Conservation (phyloP, 1,284 basidiomycete genomes). For the Entoloma clypeatum region DNA sequence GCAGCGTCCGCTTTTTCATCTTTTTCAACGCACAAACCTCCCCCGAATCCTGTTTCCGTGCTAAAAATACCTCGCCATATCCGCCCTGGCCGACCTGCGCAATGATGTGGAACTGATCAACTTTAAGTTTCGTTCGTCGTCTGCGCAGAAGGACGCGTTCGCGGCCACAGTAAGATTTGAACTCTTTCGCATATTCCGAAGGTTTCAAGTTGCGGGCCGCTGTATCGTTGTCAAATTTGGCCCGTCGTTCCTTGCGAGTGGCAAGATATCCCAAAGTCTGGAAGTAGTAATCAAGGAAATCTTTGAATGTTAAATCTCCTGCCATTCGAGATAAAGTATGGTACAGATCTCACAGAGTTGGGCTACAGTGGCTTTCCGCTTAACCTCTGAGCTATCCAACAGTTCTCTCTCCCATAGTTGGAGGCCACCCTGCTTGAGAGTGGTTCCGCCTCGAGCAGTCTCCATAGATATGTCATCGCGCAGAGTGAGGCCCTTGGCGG, state of each 20-base stretch:
- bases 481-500: conserved; percentile 50
- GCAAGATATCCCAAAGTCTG: conserved; percentile 87
- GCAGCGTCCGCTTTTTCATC: conserved; percentile 89
- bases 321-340: conserved; percentile 1
- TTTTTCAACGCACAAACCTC: conserved; percentile 96
- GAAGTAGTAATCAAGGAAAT: conserved; percentile 95
- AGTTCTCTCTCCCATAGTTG: conserved; percentile 84
- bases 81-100: conserved; percentile 96
- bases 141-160: conserved; percentile 90
- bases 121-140: conserved; percentile 79
- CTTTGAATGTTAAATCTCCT: conserved; percentile 37
- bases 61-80: conserved; percentile 93
- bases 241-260: conserved; percentile 76
- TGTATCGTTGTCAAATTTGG: conserved; percentile 83
- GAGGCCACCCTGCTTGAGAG: conserved; percentile 51
- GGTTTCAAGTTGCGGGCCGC: conserved; percentile 58
- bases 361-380: conserved; percentile 90
- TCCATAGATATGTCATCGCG: conserved; percentile 64
- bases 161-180: conserved; percentile 87
- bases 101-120: conserved; percentile 94
- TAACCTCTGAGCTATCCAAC: conserved; percentile 80
- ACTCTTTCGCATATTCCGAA: conserved; percentile 72
- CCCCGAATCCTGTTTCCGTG: conserved; percentile 87
- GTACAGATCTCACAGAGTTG: conserved; percentile 74
- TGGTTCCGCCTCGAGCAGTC: conserved; percentile 54